Percentiles rank a stretch among this genome's conserved stretches.
Evolutionary conservation across 768 basidiomycete species (phyloP).

Genomic region (Calvatia gigantea): DNA sequence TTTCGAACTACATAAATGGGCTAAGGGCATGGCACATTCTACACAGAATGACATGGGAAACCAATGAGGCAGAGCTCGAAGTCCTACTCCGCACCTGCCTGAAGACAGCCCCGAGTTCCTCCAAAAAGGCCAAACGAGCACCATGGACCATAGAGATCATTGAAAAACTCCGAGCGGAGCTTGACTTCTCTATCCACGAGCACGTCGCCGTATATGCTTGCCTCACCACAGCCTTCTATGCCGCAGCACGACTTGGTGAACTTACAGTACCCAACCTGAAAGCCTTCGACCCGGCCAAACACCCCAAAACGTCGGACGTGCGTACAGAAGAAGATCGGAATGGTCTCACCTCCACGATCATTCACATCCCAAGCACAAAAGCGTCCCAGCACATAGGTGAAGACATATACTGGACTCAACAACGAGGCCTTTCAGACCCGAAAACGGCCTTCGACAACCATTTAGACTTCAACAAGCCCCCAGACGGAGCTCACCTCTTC

Average conservation of each 20-base stretch:
- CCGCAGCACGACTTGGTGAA: constrained; percentile 30
- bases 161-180: constrained; percentile 8
- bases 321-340: constrained; percentile 18
- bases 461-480: constrained; percentile 21
- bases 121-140: constrained; percentile 22
- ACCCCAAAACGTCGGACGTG: constrained; percentile 26
- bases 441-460: constrained; percentile 19
- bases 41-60: constrained; percentile 30
- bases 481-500: constrained; percentile 13
- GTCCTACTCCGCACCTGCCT: constrained; percentile 27
- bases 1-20: constrained; percentile 34
- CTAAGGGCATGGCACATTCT: constrained; percentile 45
- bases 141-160: constrained; percentile 29
- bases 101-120: constrained; percentile 24
- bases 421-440: constrained; percentile 19
- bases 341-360: constrained; percentile 20
- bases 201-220: constrained; percentile 31
- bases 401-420: constrained; percentile 13
- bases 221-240: constrained; percentile 36
- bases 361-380: constrained; percentile 29
- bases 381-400: background rate
- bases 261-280: constrained; percentile 30
- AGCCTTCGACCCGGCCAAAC: constrained; percentile 23
- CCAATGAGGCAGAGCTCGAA: constrained; percentile 23
- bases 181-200: constrained; percentile 26